Percentiles rank a stretch among this genome's conserved stretches.
Conservation (phyloP, 805 yeast genomes). For the Lipomyces orientalis region DNA sequence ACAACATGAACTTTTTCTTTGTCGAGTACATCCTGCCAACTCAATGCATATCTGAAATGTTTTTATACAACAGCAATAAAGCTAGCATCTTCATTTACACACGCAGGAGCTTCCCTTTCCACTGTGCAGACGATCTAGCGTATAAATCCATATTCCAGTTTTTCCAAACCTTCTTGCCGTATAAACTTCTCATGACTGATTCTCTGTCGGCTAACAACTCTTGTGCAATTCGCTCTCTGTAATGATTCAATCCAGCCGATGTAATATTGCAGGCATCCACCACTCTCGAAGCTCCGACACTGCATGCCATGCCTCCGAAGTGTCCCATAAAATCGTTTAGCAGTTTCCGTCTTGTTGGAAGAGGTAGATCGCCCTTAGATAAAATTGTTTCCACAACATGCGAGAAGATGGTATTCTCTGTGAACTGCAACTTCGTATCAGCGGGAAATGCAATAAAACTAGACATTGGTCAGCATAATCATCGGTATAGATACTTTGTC, state of each 20-base stretch:
- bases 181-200: slow-evolving; percentile 80
- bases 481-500: neutral
- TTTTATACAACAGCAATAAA: neutral
- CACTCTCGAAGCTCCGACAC: slow-evolving; percentile 90
- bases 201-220: slow-evolving; percentile 60
- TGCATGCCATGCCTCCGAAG: slow-evolving; percentile 66
- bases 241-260: slow-evolving; percentile 75
- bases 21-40: neutral
- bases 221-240: slow-evolving; percentile 83
- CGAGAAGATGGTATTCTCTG: slow-evolving; percentile 87
- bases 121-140: slow-evolving; percentile 30
- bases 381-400: slow-evolving; percentile 66
- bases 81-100: neutral
- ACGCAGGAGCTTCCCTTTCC: slow-evolving; percentile 17
- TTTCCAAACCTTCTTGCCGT: slow-evolving; percentile 93
- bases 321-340: slow-evolving; percentile 66
- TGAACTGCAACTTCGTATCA: slow-evolving; percentile 72
- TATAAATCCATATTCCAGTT: slow-evolving; percentile 91
- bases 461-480: neutral
- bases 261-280: slow-evolving; percentile 85
- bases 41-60: too few relatives aligned
- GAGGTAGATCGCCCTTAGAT: slow-evolving; percentile 38
- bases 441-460: slow-evolving; percentile 59
- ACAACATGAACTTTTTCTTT: neutral
- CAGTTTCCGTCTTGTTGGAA: slow-evolving; percentile 54